Percentiles rank a stretch among this genome's conserved stretches.
phyloP scores from a whole-genome alignment of 2,329 filamentous ascomycete species.

The Fusarium coffeatum region DNA sequence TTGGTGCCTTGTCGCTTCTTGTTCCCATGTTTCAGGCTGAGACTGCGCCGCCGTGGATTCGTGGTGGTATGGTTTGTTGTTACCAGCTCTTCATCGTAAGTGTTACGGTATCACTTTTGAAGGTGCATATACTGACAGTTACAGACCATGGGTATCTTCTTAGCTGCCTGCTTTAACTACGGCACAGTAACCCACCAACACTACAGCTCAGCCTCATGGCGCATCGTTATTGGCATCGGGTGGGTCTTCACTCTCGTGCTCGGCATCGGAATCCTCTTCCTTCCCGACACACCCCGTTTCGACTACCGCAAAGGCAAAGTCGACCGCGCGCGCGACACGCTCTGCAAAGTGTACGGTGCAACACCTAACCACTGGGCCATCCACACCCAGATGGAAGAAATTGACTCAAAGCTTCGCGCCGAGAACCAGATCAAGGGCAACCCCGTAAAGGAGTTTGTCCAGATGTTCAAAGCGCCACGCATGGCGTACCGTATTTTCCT shows the following conservation, averaged over 20 bases:
- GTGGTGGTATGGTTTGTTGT: slow-evolving; percentile 72
- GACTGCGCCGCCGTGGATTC: slow-evolving; percentile 73
- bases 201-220: slow-evolving; percentile 66
- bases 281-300: slow-evolving; percentile 65
- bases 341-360: slow-evolving; percentile 62
- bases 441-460: slow-evolving; percentile 60
- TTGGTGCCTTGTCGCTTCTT: slow-evolving; percentile 72
- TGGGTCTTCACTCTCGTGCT: slow-evolving; percentile 63
- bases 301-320: slow-evolving; percentile 61
- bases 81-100: slow-evolving; percentile 77
- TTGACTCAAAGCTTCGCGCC: slow-evolving; percentile 63
- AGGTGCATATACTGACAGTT: background rate
- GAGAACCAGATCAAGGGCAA: slow-evolving; percentile 57
- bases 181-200: slow-evolving; percentile 64
- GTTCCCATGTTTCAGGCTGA: slow-evolving; percentile 82
- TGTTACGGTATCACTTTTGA: background rate
- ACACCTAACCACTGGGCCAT: slow-evolving; percentile 58
- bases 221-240: slow-evolving; percentile 67
- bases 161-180: slow-evolving; percentile 70
- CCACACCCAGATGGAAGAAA: slow-evolving; percentile 63
- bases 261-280: slow-evolving; percentile 60
- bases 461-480: slow-evolving; percentile 72
- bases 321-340: slow-evolving; percentile 60
- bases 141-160: slow-evolving; percentile 67
- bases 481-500: slow-evolving; percentile 72